phyloP scores from a whole-genome alignment of 1,284 basidiomycete species.

The Gymnopus androsaceus region DNA sequence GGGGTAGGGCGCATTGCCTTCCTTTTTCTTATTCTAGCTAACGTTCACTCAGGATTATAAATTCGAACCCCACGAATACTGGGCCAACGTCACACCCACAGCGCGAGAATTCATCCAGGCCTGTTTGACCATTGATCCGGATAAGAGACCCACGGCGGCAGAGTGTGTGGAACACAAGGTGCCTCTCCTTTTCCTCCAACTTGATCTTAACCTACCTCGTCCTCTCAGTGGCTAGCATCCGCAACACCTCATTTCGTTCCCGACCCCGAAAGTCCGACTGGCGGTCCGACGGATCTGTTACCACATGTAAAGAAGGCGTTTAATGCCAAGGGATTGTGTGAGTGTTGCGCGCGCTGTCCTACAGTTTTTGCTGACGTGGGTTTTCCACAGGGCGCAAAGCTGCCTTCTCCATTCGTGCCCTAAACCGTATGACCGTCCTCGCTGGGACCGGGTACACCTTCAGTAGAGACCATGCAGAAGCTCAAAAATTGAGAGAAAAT shows the following conservation, averaged over 20 bases:
- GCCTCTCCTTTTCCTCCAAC: not conserved
- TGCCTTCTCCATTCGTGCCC: constrained; percentile 82
- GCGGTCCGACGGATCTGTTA: constrained; percentile 77
- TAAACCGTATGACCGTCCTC: constrained; percentile 73
- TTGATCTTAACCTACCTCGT: not conserved
- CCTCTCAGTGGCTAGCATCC: constrained; percentile 69
- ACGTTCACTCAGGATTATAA: constrained; percentile 55
- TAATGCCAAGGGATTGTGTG: constrained; percentile 85
- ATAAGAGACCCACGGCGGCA: constrained; percentile 73
- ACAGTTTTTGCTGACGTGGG: constrained; percentile 12
- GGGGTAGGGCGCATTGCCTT: too few species aligned
- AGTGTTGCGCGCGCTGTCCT: constrained; percentile 31
- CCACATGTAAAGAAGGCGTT: constrained; percentile 88
- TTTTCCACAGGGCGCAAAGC: constrained; percentile 75
- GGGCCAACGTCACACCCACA: constrained; percentile 79
- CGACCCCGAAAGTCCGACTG: constrained; percentile 57
- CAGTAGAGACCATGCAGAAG: constrained; percentile 37
- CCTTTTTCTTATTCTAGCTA: constrained; percentile 22
- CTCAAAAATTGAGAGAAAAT: constrained; percentile 60
- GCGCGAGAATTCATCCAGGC: constrained; percentile 80
- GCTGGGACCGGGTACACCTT: constrained; percentile 34
- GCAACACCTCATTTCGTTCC: constrained; percentile 70
- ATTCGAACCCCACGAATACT: constrained; percentile 85
- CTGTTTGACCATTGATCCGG: constrained; percentile 85
- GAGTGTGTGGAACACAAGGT: constrained; percentile 70